Evolutionary conservation across 2,329 filamentous ascomycete genomes (phyloP).

Genomic region (Aciculosporium take): DNA sequence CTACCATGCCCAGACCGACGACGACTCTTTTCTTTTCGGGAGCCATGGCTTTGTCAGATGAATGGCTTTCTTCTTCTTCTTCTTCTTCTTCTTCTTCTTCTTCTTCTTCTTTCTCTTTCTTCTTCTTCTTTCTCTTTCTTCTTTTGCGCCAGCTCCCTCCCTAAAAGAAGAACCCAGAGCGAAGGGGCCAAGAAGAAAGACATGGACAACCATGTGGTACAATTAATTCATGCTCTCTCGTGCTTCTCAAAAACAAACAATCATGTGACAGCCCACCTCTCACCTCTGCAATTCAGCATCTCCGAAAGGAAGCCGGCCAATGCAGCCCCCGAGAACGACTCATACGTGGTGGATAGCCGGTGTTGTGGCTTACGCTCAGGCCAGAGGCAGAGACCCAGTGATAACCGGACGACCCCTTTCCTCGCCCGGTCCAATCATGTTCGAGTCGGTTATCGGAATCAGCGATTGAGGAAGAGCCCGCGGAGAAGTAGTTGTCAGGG

Average conservation of each 20-base stretch:
- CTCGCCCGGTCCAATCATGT: constrained; percentile 2
- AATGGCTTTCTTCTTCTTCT: background rate
- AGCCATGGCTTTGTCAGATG: background rate
- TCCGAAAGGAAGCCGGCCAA: background rate
- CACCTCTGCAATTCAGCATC: background rate
- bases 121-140: too few species aligned
- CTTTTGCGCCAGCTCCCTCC: too few species aligned
- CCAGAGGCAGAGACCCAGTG: background rate
- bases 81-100: too few species aligned
- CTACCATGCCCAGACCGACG: constrained; percentile 85
- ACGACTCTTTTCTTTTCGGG: constrained; percentile 48
- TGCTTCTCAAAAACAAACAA: background rate
- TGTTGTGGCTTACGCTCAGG: constrained; percentile 1
- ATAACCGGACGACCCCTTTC: background rate
- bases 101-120: too few species aligned
- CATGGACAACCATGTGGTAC: too few species aligned
- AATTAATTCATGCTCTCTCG: background rate
- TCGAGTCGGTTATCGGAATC: background rate
- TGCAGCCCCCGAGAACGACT: background rate
- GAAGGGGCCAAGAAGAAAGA: background rate
- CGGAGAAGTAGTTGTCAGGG: constrained; percentile 3
- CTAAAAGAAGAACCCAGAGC: background rate
- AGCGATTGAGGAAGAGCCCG: background rate
- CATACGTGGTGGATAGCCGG: background rate
- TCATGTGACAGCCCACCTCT: background rate